Percentiles rank a stretch among this genome's conserved stretches.
phyloP scores from a whole-genome alignment of 176 grass and related monocot species.

The Musa beccarii region DNA sequence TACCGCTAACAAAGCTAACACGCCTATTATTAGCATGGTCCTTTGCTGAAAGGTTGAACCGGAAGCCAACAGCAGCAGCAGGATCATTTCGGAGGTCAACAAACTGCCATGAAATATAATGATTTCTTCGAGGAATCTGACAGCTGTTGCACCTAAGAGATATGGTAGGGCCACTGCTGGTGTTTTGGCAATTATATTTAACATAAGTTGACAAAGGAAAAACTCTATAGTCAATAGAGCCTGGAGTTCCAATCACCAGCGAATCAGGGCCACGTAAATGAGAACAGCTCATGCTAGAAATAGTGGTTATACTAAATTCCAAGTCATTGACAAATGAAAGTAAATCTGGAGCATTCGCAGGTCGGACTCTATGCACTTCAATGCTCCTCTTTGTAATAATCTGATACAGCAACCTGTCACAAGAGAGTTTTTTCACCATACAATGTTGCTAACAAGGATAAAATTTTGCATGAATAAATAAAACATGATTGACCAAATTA shows the following conservation, averaged over 20 bases:
- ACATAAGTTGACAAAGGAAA: slow-evolving; percentile 48
- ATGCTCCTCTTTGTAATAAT: slow-evolving; percentile 53
- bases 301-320: slow-evolving; percentile 76
- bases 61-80: slow-evolving; percentile 60
- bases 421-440: not conserved
- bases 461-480: not conserved
- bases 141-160: slow-evolving; percentile 68
- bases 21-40: slow-evolving; percentile 45
- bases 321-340: slow-evolving; percentile 72
- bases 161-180: slow-evolving; percentile 55
- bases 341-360: slow-evolving; percentile 82
- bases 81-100: slow-evolving; percentile 53
- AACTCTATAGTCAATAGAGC: slow-evolving; percentile 71
- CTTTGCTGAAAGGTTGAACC: slow-evolving; percentile 68
- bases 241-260: slow-evolving; percentile 58
- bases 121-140: slow-evolving; percentile 65
- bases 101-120: slow-evolving; percentile 94
- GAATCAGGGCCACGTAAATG: slow-evolving; percentile 36
- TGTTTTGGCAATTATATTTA: slow-evolving; percentile 67
- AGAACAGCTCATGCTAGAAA: slow-evolving; percentile 82
- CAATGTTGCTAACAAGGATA: not conserved
- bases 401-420: slow-evolving; percentile 70
- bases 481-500: not conserved
- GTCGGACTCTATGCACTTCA: slow-evolving; percentile 70
- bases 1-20: slow-evolving; percentile 69